Evolutionary conservation across 805 yeast genomes (phyloP).

Genomic region (Metschnikowia koreensis): DNA sequence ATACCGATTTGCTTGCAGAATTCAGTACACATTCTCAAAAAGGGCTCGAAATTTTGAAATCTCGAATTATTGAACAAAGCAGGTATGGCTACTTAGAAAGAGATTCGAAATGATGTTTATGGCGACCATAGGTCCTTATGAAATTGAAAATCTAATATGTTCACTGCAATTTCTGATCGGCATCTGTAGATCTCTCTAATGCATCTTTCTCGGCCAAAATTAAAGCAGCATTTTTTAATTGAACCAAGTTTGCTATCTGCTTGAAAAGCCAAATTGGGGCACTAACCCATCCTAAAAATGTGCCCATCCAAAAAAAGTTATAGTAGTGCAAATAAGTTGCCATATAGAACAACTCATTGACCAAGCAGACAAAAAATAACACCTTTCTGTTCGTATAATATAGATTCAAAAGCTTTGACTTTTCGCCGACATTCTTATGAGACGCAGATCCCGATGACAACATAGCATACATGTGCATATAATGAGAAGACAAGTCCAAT

Average conservation of each 20-base stretch:
- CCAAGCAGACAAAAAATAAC: slow-evolving; percentile 84
- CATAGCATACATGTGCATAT: slow-evolving; percentile 98
- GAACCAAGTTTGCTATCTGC: slow-evolving; percentile 86
- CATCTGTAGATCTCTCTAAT: slow-evolving; percentile 37
- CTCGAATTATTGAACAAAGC: slow-evolving; percentile 12
- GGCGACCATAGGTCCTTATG: not conserved
- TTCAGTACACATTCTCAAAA: slow-evolving; percentile 13
- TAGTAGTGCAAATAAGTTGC: slow-evolving; percentile 81
- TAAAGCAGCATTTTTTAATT: slow-evolving; percentile 80
- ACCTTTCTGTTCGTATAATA: slow-evolving; percentile 86
- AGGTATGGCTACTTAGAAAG: slow-evolving; percentile 11
- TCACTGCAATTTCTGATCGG: not conserved
- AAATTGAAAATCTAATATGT: not conserved
- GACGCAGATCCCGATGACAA: slow-evolving; percentile 72
- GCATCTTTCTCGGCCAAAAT: slow-evolving; percentile 78
- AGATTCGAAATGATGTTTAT: not conserved
- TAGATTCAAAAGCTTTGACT: slow-evolving; percentile 70
- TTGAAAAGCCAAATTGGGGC: slow-evolving; percentile 89
- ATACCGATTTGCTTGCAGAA: slow-evolving; percentile 12
- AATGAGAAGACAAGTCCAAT: slow-evolving; percentile 87
- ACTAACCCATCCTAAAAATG: slow-evolving; percentile 54
- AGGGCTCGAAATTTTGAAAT: slow-evolving; percentile 14
- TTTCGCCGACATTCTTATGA: slow-evolving; percentile 79
- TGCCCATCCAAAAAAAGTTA: slow-evolving; percentile 58
- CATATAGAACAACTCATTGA: slow-evolving; percentile 89